phyloP scores from a whole-genome alignment of 2,329 filamentous ascomycete species.

The Sporothrix phasma region DNA sequence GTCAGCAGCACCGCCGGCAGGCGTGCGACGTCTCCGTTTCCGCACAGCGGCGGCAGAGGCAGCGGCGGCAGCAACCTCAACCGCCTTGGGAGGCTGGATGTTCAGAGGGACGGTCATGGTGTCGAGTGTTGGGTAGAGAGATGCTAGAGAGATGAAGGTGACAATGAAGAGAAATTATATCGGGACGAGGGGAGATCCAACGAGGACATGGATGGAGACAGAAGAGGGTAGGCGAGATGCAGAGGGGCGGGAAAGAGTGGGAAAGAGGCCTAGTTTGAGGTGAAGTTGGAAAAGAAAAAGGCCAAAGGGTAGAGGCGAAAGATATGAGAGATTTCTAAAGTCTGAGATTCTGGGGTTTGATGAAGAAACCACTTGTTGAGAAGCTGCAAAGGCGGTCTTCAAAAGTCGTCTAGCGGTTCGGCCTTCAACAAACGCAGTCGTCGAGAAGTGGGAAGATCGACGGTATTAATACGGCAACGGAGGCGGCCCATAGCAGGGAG shows the following conservation, averaged over 20 bases:
- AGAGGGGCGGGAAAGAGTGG: constrained; percentile 20
- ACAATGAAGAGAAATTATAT: neutral
- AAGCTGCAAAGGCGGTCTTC: neutral
- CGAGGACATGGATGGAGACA: constrained; percentile 15
- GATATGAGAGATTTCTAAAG: neutral
- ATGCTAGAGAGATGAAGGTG: neutral
- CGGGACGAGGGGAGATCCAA: neutral
- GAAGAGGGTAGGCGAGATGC: constrained; percentile 9
- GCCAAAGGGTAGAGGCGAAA: neutral
- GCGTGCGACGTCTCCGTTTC: constrained; percentile 78
- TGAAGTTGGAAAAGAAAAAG: constrained; percentile 13
- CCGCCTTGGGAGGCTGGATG: constrained; percentile 37
- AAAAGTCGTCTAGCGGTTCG: constrained; percentile 23
- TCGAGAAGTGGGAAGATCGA: constrained; percentile 29
- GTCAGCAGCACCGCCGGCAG: constrained; percentile 78
- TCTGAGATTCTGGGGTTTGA: neutral
- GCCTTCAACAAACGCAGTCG: constrained; percentile 16
- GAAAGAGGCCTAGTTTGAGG: constrained; percentile 24
- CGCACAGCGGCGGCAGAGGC: constrained; percentile 33
- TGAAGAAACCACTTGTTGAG: neutral
- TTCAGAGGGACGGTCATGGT: constrained; percentile 41
- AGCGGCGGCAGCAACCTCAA: constrained; percentile 22
- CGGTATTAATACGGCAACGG: constrained; percentile 32
- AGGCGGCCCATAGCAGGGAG: constrained; percentile 25
- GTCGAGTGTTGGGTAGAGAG: neutral